Evolutionary conservation across 2,329 filamentous ascomycete genomes (phyloP).

Genomic region (Acephala macrosclerotiorum): DNA sequence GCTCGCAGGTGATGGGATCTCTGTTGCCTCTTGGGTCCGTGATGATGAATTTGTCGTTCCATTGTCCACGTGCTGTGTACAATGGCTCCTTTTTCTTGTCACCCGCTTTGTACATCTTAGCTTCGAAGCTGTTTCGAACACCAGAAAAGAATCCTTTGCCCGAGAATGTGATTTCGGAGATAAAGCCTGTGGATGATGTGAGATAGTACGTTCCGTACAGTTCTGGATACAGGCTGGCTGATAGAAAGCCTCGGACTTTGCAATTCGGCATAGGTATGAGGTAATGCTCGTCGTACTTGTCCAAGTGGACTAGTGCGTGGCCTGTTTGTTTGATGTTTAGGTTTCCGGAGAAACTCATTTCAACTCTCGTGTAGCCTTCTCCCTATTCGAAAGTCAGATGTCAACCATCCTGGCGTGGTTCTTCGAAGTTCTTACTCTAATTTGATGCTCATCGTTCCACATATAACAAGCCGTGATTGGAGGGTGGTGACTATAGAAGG

Average conservation of each 20-base stretch:
- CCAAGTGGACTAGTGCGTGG: constrained; percentile 14
- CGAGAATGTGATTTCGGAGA: constrained; percentile 19
- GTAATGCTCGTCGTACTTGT: constrained; percentile 20
- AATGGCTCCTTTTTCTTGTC: constrained; percentile 6
- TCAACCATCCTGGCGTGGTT: neutral
- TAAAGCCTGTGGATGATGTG: constrained; percentile 15
- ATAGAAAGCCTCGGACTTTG: constrained; percentile 15
- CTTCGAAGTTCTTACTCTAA: neutral
- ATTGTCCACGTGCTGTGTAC: constrained; percentile 4
- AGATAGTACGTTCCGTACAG: constrained; percentile 13
- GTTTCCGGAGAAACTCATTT: constrained; percentile 12
- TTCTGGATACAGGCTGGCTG: constrained; percentile 11
- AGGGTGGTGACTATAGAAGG: constrained; percentile 7
- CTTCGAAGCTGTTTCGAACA: constrained; percentile 11
- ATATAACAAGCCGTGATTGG: constrained; percentile 17
- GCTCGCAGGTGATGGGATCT: neutral
- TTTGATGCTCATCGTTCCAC: constrained; percentile 12
- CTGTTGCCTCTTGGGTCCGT: neutral
- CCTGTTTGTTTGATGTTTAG: constrained; percentile 18
- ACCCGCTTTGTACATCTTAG: constrained; percentile 8
- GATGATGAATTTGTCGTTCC: constrained; percentile 18
- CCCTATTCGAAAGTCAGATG: neutral
- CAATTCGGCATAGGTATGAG: constrained; percentile 8
- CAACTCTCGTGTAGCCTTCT: constrained; percentile 3
- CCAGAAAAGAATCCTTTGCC: constrained; percentile 9